phyloP scores from a whole-genome alignment of 1,139 yeast species.

The Eremothecium sinecaudum region DNA sequence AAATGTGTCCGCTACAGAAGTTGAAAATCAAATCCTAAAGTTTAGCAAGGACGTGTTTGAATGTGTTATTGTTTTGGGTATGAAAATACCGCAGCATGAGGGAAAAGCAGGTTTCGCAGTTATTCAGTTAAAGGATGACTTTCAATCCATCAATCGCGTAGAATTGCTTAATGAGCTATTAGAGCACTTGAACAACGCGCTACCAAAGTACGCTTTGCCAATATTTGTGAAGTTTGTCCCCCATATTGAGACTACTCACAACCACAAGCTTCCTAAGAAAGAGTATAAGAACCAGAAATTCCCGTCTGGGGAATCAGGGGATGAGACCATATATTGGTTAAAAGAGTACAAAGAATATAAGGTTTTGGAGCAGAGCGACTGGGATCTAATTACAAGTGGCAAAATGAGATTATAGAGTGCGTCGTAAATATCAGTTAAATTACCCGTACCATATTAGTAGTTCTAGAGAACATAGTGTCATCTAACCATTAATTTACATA shows the following conservation, averaged over 20 bases:
- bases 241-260: conserved; percentile 60
- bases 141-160: conserved; percentile 32
- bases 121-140: conserved; percentile 40
- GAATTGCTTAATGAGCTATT: conserved; percentile 33
- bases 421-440: no score
- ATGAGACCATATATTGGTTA: conserved; percentile 63
- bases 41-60: conserved; percentile 37
- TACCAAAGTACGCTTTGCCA: conserved; percentile 89
- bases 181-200: conserved; percentile 35
- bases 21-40: conserved; percentile 58
- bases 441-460: no score
- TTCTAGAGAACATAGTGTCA: no score
- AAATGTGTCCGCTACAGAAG: conserved; percentile 90
- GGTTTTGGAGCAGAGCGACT: conserved; percentile 47
- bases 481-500: no score
- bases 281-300: conserved; percentile 65
- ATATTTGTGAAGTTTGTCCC: conserved; percentile 63
- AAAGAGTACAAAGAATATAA: conserved; percentile 44
- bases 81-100: conserved; percentile 76
- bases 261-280: conserved; percentile 79
- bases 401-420: conserved; percentile 25
- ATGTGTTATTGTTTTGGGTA: conserved; percentile 84
- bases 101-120: conserved; percentile 94
- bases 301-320: conserved; percentile 59
- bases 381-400: conserved; percentile 42